Evolutionary conservation across 2,329 filamentous ascomycete species (phyloP).

Genomic region (Madurella fahalii): DNA sequence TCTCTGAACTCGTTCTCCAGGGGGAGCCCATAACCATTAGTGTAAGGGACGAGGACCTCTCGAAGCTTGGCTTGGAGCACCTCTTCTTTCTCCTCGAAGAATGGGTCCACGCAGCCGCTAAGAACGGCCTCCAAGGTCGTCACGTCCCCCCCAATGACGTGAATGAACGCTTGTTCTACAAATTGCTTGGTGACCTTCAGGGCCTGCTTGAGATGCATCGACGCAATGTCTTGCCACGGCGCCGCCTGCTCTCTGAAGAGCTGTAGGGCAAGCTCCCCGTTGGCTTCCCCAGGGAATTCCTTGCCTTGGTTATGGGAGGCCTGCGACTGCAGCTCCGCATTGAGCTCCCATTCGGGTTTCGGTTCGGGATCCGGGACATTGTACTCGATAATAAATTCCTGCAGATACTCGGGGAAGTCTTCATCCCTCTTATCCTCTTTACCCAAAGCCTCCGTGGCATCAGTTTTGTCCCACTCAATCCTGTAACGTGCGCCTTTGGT

Average conservation of each 20-base stretch:
- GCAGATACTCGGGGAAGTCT: constrained; percentile 29
- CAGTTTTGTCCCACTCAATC: neutral
- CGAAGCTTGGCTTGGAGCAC: constrained; percentile 34
- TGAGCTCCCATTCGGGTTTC: constrained; percentile 21
- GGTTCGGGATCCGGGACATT: constrained; percentile 27
- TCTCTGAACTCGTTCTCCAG: constrained; percentile 29
- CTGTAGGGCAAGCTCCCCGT: constrained; percentile 34
- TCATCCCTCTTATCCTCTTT: neutral
- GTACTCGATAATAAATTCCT: constrained; percentile 31
- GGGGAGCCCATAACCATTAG: constrained; percentile 30
- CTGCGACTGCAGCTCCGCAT: constrained; percentile 29
- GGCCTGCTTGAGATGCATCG: constrained; percentile 34
- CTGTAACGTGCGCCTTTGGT: constrained; percentile 3
- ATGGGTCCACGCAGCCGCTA: constrained; percentile 17
- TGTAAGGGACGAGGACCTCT: constrained; percentile 38
- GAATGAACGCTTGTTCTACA: constrained; percentile 34
- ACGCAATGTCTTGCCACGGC: constrained; percentile 38
- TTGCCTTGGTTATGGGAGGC: constrained; percentile 37
- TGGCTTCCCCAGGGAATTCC: constrained; percentile 39
- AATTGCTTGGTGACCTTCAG: constrained; percentile 32
- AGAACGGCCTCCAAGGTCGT: constrained; percentile 26
- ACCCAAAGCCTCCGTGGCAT: neutral
- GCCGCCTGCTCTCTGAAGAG: constrained; percentile 38
- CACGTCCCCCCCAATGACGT: constrained; percentile 31
- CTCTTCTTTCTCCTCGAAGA: constrained; percentile 24